Base-by-base conservation (phyloP, 495 filamentous ascomycete genomes). In the Xylaria castorea region DNA sequence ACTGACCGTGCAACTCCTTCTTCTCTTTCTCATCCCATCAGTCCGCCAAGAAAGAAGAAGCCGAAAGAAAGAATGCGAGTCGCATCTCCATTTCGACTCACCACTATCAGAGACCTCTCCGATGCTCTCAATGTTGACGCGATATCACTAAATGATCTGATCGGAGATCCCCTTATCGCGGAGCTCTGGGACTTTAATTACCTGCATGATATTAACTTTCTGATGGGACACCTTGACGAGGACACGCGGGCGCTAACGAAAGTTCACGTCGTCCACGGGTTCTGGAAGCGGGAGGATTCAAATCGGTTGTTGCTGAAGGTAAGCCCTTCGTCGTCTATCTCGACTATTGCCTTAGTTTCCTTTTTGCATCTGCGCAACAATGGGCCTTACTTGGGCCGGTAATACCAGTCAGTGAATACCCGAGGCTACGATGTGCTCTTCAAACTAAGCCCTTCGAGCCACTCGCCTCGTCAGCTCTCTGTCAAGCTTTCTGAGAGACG, bases 101-200 rank as follows among this genome's bases (percentile, higher is more conserved):
- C 92, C 0, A 85, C 83, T 14, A 92, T 97, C 68, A 82, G 82
- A 42, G 92, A 92, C 72, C 82, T 95, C 3, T 83, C 91, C 3
- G 74, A 80, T 1, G 77, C 82, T 0, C 80, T 83, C 7, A 97
- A 97, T 83, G 81, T 87, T 66, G 92, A 92, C 77, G 86, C 93
- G 0, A 80, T 96, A 53, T 85, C 84, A 7, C 82, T 97, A 30
- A 83, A 83, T 25, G 92, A 94, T 69, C 88, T 97, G 66, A 87
- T 97, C 3, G 90, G 92, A 1, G 91, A 97, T 78, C 92, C 93
- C 0, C 85, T 95, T 77, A 94, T 97, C 66, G 84, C 87, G 46
- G 92, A 96, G 80, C 93, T 92, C 75, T 97, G 94, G 94, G 87
- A 93, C 50, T 97, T 97, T 81, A 97, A 97, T 75, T 97, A 91